Base-by-base conservation (phyloP, 805 yeast genomes). In the Candida taoyuanica region DNA sequence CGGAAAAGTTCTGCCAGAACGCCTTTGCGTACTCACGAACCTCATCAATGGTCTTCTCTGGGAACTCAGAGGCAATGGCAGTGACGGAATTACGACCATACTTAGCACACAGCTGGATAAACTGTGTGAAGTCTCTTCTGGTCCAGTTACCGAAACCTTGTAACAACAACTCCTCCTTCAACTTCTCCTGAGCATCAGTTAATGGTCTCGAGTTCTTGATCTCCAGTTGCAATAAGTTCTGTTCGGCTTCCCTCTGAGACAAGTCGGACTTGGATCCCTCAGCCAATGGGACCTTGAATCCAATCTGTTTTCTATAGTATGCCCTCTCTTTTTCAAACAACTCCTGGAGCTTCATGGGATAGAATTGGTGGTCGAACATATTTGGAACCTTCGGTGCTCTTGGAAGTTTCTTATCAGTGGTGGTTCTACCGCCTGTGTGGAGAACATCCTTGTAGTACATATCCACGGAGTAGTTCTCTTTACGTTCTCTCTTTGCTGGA, bases 361-460 rank as follows among this genome's bases (percentile, higher is more conserved):
- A 85, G 52, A 93, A 86, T 61, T 93, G 98, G 62, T 89, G 96
- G 55, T 93, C 96, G 56, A 83, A 85, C 28, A 86, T 68, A 42
- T 78, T 79, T 43, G 85, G 66, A 51, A 86, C 93, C 55, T 82
- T 86, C 26, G 98, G 97, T 31, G 94, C 85, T 45, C 74, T 76
- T 14, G 95, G 93, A 2, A 81, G 83, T 8, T 74, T 68, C 36
- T 66, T 65, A 37, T 67, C 56, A 7, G 57, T 50, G 0, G 62
- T 34, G 0, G 79, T 57, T 51, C 84, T 70, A 33, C 83, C 78
- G 5, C 91, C 87, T 2, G 87, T 74, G 49, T 80, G 77, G 51
- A 89, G 64, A 8, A 82, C 88, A 55, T 80, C 91, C 58, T 82
- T 81, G 60, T 85, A 85, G 60, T 89, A 89, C 62, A 79, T 79